A percentile compares a stretch with the other conserved stretches of the same genome.
Evolutionary conservation across 495 filamentous ascomycete genomes (phyloP).

Genomic region (Lasiosphaeria ovina): DNA sequence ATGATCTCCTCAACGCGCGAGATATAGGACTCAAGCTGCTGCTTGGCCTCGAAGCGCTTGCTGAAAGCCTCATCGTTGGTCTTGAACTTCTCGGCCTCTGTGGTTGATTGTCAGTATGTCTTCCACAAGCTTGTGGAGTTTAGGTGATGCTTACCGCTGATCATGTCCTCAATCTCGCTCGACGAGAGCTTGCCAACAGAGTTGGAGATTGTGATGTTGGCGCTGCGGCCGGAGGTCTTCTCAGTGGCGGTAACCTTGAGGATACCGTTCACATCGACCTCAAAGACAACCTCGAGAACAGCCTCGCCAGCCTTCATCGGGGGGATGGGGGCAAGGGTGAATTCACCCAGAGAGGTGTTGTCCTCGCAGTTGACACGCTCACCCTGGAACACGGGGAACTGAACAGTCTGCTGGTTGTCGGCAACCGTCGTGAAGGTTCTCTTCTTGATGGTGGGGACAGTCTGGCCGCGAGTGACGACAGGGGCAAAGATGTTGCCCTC

Average conservation of each 20-base stretch:
- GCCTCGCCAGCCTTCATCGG: slow-evolving; percentile 98
- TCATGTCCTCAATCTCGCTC: slow-evolving; percentile 95
- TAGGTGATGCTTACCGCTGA: slow-evolving; percentile 61
- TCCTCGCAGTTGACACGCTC: slow-evolving; percentile 99
- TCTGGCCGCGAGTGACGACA: slow-evolving; percentile 87
- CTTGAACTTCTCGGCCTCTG: slow-evolving; percentile 99
- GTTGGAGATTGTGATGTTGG: slow-evolving; percentile 99
- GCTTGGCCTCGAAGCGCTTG: slow-evolving; percentile 97
- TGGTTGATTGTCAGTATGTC: slow-evolving; percentile 22
- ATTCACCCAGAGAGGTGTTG: slow-evolving; percentile 98
- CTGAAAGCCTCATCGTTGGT: slow-evolving; percentile 94
- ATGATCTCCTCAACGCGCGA: slow-evolving; percentile 98
- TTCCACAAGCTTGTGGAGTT: not conserved
- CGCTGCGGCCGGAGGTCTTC: slow-evolving; percentile 95
- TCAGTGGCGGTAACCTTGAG: slow-evolving; percentile 99
- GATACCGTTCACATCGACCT: slow-evolving; percentile 99
- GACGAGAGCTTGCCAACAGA: slow-evolving; percentile 97
- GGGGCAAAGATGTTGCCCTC: slow-evolving; percentile 99
- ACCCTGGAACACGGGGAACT: slow-evolving; percentile 98
- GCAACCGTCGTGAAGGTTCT: slow-evolving; percentile 94
- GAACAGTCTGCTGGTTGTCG: slow-evolving; percentile 93
- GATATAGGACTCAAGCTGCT: slow-evolving; percentile 99
- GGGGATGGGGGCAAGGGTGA: slow-evolving; percentile 95
- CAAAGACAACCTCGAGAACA: slow-evolving; percentile 96
- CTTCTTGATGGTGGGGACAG: slow-evolving; percentile 94